phyloP scores from a whole-genome alignment of 306 rosid species.

The Ochetophila trinervis region DNA sequence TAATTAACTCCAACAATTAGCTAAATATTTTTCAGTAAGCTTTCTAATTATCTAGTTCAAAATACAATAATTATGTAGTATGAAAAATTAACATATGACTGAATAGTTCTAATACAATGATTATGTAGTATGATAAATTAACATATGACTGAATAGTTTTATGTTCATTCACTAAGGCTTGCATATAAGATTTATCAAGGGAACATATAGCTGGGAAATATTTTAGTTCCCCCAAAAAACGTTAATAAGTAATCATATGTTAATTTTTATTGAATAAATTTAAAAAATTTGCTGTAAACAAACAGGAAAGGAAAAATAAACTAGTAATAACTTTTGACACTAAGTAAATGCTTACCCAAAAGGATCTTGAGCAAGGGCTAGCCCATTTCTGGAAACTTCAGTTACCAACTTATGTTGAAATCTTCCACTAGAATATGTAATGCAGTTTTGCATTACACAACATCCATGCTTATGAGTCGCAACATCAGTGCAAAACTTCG shows the following conservation, averaged over 20 bases:
- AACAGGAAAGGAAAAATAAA: background rate
- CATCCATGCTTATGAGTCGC: constrained; percentile 84
- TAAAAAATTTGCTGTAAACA: background rate
- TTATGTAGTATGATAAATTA: background rate
- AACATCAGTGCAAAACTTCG: constrained; percentile 48
- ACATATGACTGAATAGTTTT: background rate
- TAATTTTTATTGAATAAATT: too few relatives aligned
- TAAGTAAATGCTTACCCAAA: constrained; percentile 47
- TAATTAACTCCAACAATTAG: background rate
- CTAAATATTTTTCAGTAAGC: background rate
- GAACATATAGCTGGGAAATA: background rate
- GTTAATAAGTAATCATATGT: too few relatives aligned
- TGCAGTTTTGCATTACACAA: constrained; percentile 72
- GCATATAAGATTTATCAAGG: background rate
- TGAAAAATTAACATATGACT: background rate
- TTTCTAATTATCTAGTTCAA: too few relatives aligned
- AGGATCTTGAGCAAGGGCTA: constrained; percentile 67
- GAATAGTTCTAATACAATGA: background rate
- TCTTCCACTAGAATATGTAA: constrained; percentile 44
- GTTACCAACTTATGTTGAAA: constrained; percentile 41
- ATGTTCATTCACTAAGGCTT: background rate
- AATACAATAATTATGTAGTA: background rate
- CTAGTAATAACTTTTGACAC: background rate
- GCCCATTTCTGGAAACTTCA: constrained; percentile 56
- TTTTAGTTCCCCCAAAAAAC: too few relatives aligned